Evolutionary conservation across 2,329 filamentous ascomycete genomes (phyloP), one percentile per base, ranked within the genome.

Genomic region (Colletotrichum spaethianum): DNA sequence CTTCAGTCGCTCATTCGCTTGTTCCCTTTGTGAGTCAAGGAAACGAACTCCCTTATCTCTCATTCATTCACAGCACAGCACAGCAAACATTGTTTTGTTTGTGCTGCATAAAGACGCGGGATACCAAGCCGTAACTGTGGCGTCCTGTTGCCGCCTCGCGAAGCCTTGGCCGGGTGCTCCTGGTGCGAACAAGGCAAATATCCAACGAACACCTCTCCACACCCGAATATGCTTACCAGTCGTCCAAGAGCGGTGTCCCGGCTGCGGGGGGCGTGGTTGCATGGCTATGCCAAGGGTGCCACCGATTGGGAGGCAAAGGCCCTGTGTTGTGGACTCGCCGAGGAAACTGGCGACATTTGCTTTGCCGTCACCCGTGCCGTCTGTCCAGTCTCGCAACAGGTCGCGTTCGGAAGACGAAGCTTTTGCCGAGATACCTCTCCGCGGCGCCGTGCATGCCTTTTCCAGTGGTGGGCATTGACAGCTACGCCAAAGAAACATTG

Each of bases 371-470:
- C 46, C 40, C 26, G 26, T n/a, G 40, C 28, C 31, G 28, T 33
- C n/a, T 48, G 33, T 33, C 42, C 28, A 36, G 14, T 28, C 20
- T 50, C 46, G 23, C 44, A n/a, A 31, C 40, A 38, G n/a, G 42
- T 38, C 63, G 56, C 23, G n/a, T 20, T 53, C 46, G 44, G 26
- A 48, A 44, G 31, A 36, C 31, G 64, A 72, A 72, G 59, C 59
- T 63, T 63, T 55, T 44, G 57, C 57, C 64, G 57, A 68, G 64
- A 42, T 44, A n/a, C n/a, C n/a, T n/a, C n/a, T n/a, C n/a, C n/a
- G n/a, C 14, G 12, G 57, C 42, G 36, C 64, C 9, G 42, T 42
- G 31, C 4, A 26, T 57, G 36, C 33, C 33, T 44, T n/a, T 48
- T 38, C 62, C 67, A 44, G 67, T 20, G n/a, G 50, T 14, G 28